These are phyloP conservation scores for Lactifluus echinatus DNA, from an alignment of 768 basidiomycete species.

Conservation along the genomic window DNA sequence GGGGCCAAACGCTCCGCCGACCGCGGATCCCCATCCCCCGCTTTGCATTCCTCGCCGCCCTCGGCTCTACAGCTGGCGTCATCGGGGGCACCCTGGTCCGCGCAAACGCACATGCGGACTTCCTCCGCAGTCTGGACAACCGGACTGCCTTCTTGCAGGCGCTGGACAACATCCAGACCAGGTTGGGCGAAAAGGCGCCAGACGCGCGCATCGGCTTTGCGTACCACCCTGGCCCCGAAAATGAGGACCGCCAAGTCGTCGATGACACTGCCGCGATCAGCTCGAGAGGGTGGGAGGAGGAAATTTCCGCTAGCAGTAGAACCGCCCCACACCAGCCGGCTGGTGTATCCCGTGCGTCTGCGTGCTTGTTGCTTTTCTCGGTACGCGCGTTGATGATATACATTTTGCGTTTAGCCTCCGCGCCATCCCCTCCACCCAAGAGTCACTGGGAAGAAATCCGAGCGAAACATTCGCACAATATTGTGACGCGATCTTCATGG, in stretches of 20 bases:
- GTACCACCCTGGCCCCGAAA: background rate
- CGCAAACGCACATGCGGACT: constrained; percentile 25
- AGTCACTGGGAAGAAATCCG: constrained; percentile 65
- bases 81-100: constrained; percentile 27
- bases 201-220: background rate
- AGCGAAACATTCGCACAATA: constrained; percentile 37
- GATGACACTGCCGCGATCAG: background rate
- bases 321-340: background rate
- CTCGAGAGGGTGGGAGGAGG: background rate
- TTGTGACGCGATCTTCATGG: constrained; percentile 48
- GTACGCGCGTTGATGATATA: background rate
- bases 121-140: constrained; percentile 27
- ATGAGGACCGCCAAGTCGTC: background rate
- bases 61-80: constrained; percentile 26
- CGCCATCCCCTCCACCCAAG: constrained; percentile 9
- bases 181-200: constrained; percentile 20
- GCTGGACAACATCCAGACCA: constrained; percentile 27
- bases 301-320: background rate
- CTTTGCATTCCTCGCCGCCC: constrained; percentile 22
- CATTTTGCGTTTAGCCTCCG: background rate
- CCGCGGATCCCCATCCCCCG: constrained; percentile 26
- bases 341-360: background rate
- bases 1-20: constrained; percentile 23
- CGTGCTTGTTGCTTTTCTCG: background rate
- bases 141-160: constrained; percentile 27